Conservation (phyloP, 257 asterid species). For the Plantago major region DNA sequence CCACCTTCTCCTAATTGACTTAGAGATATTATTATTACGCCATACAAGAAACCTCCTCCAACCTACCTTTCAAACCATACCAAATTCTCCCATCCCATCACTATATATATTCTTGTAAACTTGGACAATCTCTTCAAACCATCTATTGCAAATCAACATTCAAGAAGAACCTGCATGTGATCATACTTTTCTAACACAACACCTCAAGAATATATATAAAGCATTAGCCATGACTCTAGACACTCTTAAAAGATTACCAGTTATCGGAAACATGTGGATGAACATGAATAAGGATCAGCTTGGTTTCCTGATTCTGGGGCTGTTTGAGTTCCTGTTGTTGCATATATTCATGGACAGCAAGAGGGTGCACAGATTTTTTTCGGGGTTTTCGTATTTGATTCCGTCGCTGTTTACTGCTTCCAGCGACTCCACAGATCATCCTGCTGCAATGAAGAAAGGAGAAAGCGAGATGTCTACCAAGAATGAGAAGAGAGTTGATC, state of each 20-base stretch:
- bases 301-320: constrained; percentile 26
- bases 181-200: neutral
- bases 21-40: constrained; percentile 17
- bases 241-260: constrained; percentile 26
- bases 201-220: neutral
- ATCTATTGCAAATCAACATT: constrained; percentile 15
- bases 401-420: constrained; percentile 4
- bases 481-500: constrained; percentile 14
- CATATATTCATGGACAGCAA: constrained; percentile 29
- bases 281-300: constrained; percentile 24
- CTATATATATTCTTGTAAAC: constrained; percentile 10
- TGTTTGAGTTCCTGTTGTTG: constrained; percentile 29
- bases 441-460: constrained; percentile 1
- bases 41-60: constrained; percentile 26
- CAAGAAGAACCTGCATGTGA: constrained; percentile 11
- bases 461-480: neutral
- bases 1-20: constrained; percentile 19
- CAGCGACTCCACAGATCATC: constrained; percentile 10
- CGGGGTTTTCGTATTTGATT: constrained; percentile 23
- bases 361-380: constrained; percentile 25
- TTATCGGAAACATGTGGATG: constrained; percentile 22
- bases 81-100: neutral
- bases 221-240: constrained; percentile 30
- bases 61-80: neutral
- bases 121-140: constrained; percentile 6